phyloP scores from a whole-genome alignment of 1,139 yeast genomes.

The Sugiyamaella neomexicana region DNA sequence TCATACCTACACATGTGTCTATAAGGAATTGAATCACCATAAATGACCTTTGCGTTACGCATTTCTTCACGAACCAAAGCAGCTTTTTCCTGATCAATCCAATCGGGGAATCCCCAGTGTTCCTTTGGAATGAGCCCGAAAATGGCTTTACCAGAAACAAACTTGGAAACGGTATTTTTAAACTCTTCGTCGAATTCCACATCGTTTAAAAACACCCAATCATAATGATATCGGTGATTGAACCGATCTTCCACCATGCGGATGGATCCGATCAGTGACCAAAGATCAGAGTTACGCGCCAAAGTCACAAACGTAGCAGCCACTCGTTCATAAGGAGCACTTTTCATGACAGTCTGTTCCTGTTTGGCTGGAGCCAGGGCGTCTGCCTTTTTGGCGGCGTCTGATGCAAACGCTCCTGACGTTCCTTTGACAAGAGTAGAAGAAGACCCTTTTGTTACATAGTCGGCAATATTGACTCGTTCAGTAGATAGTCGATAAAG shows the following conservation, averaged over 20 bases:
- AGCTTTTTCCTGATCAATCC: slow-evolving; percentile 64
- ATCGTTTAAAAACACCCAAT: slow-evolving; percentile 80
- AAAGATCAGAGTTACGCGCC: slow-evolving; percentile 68
- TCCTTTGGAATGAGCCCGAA: slow-evolving; percentile 68
- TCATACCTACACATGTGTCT: slow-evolving; percentile 93
- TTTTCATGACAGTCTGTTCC: slow-evolving; percentile 3
- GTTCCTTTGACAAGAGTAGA: slow-evolving; percentile 9
- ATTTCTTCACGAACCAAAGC: slow-evolving; percentile 52
- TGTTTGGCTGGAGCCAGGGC: background rate
- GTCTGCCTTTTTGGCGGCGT: background rate
- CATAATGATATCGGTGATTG: slow-evolving; percentile 63
- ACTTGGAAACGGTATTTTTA: slow-evolving; percentile 45
- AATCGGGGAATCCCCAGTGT: slow-evolving; percentile 77
- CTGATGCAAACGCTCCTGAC: slow-evolving; percentile 11
- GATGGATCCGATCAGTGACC: slow-evolving; percentile 58
- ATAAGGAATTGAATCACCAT: slow-evolving; percentile 67
- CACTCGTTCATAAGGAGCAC: slow-evolving; percentile 26
- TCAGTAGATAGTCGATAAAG: slow-evolving; percentile 42
- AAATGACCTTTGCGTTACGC: slow-evolving; percentile 53
- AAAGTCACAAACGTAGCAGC: slow-evolving; percentile 74
- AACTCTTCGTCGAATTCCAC: slow-evolving; percentile 56
- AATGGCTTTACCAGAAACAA: slow-evolving; percentile 60
- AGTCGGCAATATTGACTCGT: slow-evolving; percentile 33
- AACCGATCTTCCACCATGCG: slow-evolving; percentile 69
- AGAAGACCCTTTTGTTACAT: slow-evolving; percentile 21